Evolutionary conservation across 2,329 filamentous ascomycete species (phyloP).

Genomic region (Colletotrichum musicola): DNA sequence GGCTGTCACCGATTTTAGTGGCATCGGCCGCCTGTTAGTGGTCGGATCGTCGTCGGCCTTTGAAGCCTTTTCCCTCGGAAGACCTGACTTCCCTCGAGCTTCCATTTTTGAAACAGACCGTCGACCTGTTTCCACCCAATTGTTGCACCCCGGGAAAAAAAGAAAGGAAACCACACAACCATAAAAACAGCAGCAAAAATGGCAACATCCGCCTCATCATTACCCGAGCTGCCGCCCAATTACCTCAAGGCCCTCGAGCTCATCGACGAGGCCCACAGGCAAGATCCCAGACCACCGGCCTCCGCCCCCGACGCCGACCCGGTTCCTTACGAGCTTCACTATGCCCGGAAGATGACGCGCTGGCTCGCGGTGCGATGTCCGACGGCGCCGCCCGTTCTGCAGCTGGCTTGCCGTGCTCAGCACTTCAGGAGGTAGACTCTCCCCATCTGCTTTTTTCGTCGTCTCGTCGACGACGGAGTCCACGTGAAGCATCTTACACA

Average conservation of each 20-base stretch:
- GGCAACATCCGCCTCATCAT: slow-evolving; percentile 6
- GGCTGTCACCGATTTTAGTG: slow-evolving; percentile 10
- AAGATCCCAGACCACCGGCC: slow-evolving; percentile 51
- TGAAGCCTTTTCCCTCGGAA: slow-evolving; percentile 13
- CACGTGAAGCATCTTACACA: slow-evolving; percentile 2
- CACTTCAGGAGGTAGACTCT: slow-evolving; percentile 77
- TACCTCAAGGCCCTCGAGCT: slow-evolving; percentile 69
- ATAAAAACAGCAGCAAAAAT: neutral
- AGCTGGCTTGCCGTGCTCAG: slow-evolving; percentile 84
- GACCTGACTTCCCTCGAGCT: slow-evolving; percentile 10
- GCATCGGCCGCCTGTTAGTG: neutral
- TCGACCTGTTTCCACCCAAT: slow-evolving; percentile 10
- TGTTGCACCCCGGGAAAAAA: neutral
- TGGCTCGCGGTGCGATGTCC: slow-evolving; percentile 76
- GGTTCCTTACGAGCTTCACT: slow-evolving; percentile 84
- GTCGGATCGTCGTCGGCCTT: slow-evolving; percentile 11
- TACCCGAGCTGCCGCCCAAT: slow-evolving; percentile 52
- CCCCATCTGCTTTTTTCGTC: slow-evolving; percentile 8
- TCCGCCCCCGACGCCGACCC: slow-evolving; percentile 53
- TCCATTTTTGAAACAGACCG: slow-evolving; percentile 16
- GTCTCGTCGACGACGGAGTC: neutral
- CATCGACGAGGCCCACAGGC: slow-evolving; percentile 75
- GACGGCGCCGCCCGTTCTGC: slow-evolving; percentile 73
- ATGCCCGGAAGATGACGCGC: slow-evolving; percentile 81
- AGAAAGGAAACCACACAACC: neutral